Evolutionary conservation across 768 basidiomycete species (phyloP).

Genomic region (Leucogyrophana mollusca): DNA sequence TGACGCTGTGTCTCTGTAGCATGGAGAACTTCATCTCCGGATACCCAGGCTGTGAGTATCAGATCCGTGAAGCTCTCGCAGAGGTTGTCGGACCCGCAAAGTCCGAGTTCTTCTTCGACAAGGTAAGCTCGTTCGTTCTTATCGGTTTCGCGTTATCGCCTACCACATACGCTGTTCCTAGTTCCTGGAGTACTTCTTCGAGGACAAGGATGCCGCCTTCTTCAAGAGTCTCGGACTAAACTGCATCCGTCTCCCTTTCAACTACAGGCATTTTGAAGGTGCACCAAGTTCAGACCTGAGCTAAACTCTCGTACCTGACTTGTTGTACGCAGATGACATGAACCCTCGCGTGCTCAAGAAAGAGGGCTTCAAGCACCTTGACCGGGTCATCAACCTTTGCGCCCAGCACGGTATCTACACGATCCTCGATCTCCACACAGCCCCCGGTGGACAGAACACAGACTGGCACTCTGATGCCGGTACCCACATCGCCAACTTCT

Average conservation of each 20-base stretch:
- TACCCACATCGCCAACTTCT: slow-evolving; percentile 70
- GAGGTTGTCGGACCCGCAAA: slow-evolving; percentile 64
- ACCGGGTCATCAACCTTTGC: slow-evolving; percentile 75
- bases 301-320: not conserved
- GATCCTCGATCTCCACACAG: slow-evolving; percentile 79
- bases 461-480: slow-evolving; percentile 83
- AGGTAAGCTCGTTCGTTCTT: slow-evolving; percentile 38
- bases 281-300: not conserved
- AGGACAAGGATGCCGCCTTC: slow-evolving; percentile 70
- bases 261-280: slow-evolving; percentile 70
- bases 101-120: slow-evolving; percentile 82
- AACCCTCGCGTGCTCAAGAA: slow-evolving; percentile 76
- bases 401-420: slow-evolving; percentile 75
- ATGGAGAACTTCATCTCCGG: slow-evolving; percentile 82
- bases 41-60: slow-evolving; percentile 79
- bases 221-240: slow-evolving; percentile 80
- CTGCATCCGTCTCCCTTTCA: slow-evolving; percentile 74
- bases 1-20: slow-evolving; percentile 29
- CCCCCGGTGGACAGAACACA: slow-evolving; percentile 70
- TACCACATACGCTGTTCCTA: slow-evolving; percentile 19
- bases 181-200: slow-evolving; percentile 86
- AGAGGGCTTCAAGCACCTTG: slow-evolving; percentile 78
- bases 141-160: not conserved
- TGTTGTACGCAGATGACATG: slow-evolving; percentile 53
- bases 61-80: slow-evolving; percentile 71